These are phyloP conservation scores for Plectranthus barbatus DNA, from an alignment of 257 asterid genomes.

Conservation along the genomic window DNA sequence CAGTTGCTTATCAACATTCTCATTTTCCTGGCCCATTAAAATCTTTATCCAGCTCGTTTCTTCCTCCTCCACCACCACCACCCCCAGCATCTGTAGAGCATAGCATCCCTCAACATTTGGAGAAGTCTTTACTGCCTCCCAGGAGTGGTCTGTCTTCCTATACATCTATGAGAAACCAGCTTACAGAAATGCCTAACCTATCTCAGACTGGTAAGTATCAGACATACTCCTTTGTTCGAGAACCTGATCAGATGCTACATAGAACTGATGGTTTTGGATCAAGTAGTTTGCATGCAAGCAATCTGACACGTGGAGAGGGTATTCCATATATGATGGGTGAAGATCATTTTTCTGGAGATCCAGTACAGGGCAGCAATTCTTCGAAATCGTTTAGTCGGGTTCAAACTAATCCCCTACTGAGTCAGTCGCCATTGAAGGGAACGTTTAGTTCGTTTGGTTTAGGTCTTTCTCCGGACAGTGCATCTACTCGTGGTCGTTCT, in stretches of 20 bases:
- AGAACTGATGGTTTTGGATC: slow-evolving; percentile 26
- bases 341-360: slow-evolving; percentile 19
- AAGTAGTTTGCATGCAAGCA: slow-evolving; percentile 30
- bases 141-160: slow-evolving; percentile 32
- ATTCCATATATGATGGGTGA: slow-evolving; percentile 25
- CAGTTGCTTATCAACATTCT: slow-evolving; percentile 45
- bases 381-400: slow-evolving; percentile 25
- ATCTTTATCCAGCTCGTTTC: slow-evolving; percentile 34
- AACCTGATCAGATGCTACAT: slow-evolving; percentile 29
- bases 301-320: slow-evolving; percentile 29
- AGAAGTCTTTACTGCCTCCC: slow-evolving; percentile 33
- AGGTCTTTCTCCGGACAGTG: slow-evolving; percentile 32
- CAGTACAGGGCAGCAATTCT: slow-evolving; percentile 26
- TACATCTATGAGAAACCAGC: slow-evolving; percentile 29
- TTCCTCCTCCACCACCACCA: slow-evolving; percentile 56
- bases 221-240: slow-evolving; percentile 26
- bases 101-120: slow-evolving; percentile 30
- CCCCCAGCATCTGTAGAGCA: slow-evolving; percentile 26
- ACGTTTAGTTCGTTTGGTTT: slow-evolving; percentile 29
- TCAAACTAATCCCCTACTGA: slow-evolving; percentile 27
- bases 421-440: slow-evolving; percentile 32
- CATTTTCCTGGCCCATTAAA: slow-evolving; percentile 39
- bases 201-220: slow-evolving; percentile 39
- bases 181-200: slow-evolving; percentile 30
- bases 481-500: slow-evolving; percentile 27